Percentiles rank a stretch among this genome's conserved stretches.
Conservation (phyloP, 1,284 basidiomycete species). For the Ceratobasidium sp. region DNA sequence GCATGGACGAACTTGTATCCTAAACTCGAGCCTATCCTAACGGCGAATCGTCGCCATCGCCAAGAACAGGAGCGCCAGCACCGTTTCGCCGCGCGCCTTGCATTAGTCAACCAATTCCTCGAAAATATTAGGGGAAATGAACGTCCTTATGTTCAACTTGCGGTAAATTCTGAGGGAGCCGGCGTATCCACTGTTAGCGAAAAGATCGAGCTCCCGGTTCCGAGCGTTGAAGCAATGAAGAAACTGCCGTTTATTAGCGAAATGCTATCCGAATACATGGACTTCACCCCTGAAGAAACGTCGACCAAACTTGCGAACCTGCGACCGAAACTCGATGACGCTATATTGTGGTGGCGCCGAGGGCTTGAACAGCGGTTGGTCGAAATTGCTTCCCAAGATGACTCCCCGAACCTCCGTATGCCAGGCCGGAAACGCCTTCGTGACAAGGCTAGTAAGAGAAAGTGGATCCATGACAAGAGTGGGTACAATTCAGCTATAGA, state of each 20-base stretch:
- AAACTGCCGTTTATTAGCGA: neutral
- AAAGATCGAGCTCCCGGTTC: constrained; percentile 4
- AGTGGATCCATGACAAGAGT: too few species aligned
- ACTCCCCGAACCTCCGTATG: neutral
- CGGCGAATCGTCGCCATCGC: neutral
- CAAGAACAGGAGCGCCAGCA: constrained; percentile 4
- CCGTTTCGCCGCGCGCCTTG: neutral
- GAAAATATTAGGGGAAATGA: neutral
- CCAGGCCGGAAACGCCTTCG: neutral
- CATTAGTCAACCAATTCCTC: constrained; percentile 5
- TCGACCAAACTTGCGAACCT: neutral
- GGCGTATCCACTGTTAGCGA: neutral
- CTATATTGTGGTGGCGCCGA: neutral
- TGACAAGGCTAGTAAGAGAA: neutral
- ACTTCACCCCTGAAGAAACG: neutral
- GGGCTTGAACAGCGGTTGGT: neutral
- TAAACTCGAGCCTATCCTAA: constrained; percentile 13
- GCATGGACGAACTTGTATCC: constrained; percentile 25
- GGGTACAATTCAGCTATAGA: neutral
- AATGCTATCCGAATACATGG: neutral
- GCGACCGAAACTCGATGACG: constrained; percentile 7
- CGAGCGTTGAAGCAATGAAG: neutral
- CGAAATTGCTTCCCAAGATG: neutral
- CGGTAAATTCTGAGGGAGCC: neutral
- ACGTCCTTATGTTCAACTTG: constrained; percentile 9